Evolutionary conservation across 2,329 filamentous ascomycete species (phyloP).

Genomic region (Whalleya microplaca): DNA sequence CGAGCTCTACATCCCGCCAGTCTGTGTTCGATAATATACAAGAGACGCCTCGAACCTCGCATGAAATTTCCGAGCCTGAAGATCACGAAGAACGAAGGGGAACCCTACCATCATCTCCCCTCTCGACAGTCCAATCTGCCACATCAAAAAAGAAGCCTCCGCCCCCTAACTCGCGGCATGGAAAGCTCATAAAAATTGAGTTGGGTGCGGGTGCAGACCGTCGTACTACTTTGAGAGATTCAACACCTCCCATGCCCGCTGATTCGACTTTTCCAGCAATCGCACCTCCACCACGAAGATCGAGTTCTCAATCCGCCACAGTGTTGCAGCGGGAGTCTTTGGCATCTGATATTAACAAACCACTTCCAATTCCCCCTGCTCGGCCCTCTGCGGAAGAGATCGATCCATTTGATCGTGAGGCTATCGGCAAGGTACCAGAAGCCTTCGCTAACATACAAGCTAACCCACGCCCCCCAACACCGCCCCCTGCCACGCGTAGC

Average conservation of each 20-base stretch:
- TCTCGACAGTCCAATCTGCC: constrained; percentile 24
- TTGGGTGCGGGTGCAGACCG: constrained; percentile 44
- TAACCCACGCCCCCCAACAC: constrained; percentile 44
- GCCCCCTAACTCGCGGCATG: constrained; percentile 74
- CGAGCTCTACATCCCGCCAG: constrained; percentile 61
- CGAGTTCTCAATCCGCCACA: constrained; percentile 29
- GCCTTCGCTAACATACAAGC: constrained; percentile 39
- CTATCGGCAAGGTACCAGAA: constrained; percentile 56
- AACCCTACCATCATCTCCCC: constrained; percentile 35
- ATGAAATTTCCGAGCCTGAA: constrained; percentile 59
- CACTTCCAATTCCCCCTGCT: constrained; percentile 59
- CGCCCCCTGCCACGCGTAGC: constrained; percentile 42
- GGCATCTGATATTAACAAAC: constrained; percentile 62
- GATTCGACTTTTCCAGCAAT: constrained; percentile 27
- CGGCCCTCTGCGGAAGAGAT: constrained; percentile 51
- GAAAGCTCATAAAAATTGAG: constrained; percentile 68
- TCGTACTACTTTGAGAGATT: constrained; percentile 7
- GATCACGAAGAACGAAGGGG: constrained; percentile 49
- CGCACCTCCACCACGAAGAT: constrained; percentile 22
- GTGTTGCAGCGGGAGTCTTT: constrained; percentile 41
- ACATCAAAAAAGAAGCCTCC: constrained; percentile 62
- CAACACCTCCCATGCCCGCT: constrained; percentile 15
- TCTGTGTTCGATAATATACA: constrained; percentile 56
- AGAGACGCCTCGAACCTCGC: constrained; percentile 62
- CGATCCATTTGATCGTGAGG: constrained; percentile 58